phyloP scores from a whole-genome alignment of 169 alveolate genomes.

The Plasmodium billcollinsi region DNA sequence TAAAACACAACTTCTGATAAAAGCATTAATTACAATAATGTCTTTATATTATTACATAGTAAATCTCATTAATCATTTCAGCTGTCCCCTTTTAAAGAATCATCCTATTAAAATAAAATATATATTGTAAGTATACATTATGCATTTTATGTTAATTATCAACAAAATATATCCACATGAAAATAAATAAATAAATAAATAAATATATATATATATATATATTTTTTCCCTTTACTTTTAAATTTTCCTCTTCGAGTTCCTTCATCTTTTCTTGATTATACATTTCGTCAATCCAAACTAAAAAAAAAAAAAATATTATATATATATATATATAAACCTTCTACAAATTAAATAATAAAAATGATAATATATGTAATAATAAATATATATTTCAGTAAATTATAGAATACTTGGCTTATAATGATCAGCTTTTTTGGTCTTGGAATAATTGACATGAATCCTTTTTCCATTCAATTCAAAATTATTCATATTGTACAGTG shows the following conservation, averaged over 20 bases:
- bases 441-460: conserved; percentile 83
- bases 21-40: too few species aligned
- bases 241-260: conserved; percentile 48
- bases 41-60: too few species aligned
- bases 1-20: too few species aligned
- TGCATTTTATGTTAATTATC: not conserved
- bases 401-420: conserved; percentile 52
- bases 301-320: conserved; percentile 4
- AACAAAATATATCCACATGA: not conserved
- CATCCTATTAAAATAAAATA: too few species aligned
- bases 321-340: not conserved
- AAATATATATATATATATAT: conserved; percentile 7
- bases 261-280: conserved; percentile 75
- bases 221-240: conserved; percentile 40
- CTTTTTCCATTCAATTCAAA: conserved; percentile 85
- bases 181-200: too few species aligned
- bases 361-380: not conserved
- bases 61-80: too few species aligned
- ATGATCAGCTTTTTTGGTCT: conserved; percentile 59
- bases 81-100: too few species aligned
- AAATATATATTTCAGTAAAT: not conserved
- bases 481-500: conserved; percentile 84
- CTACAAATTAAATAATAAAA: conserved; percentile 5
- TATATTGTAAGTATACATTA: not conserved
- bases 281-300: conserved; percentile 75